These are phyloP conservation scores for Phytophthora quininea DNA, from an alignment of 352 stramenopile genomes.

Conservation along the genomic window DNA sequence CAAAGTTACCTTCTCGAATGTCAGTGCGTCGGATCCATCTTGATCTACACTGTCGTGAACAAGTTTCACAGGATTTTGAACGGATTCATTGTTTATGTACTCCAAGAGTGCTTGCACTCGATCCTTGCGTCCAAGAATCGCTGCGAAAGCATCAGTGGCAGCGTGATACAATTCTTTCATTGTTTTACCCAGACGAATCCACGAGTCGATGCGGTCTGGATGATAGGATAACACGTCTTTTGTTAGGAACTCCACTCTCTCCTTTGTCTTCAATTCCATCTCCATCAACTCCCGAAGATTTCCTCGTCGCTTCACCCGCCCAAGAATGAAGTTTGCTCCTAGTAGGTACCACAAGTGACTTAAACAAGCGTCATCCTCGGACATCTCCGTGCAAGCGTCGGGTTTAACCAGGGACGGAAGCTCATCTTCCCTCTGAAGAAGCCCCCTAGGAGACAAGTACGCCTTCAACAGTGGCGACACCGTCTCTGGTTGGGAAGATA, in stretches of 20 bases:
- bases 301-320: constrained; percentile 59
- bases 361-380: constrained; percentile 38
- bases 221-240: constrained; percentile 72
- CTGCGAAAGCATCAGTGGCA: constrained; percentile 61
- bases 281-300: constrained; percentile 65
- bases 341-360: constrained; percentile 77
- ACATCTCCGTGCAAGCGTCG: not conserved
- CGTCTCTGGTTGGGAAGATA: constrained; percentile 18
- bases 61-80: not conserved
- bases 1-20: constrained; percentile 52
- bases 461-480: constrained; percentile 23
- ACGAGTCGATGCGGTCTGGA: constrained; percentile 66
- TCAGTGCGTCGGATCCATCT: constrained; percentile 6
- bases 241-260: constrained; percentile 58
- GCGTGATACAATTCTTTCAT: constrained; percentile 78
- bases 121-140: constrained; percentile 53
- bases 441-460: constrained; percentile 44
- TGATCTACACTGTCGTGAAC: not conserved
- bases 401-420: constrained; percentile 20
- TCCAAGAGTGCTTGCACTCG: constrained; percentile 43
- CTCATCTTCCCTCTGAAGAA: constrained; percentile 36
- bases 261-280: constrained; percentile 63
- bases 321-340: constrained; percentile 74
- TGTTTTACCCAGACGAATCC: constrained; percentile 65
- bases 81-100: constrained; percentile 31